phyloP scores from a whole-genome alignment of 2,329 filamentous ascomycete genomes.

The Pyricularia pennisetigena region DNA sequence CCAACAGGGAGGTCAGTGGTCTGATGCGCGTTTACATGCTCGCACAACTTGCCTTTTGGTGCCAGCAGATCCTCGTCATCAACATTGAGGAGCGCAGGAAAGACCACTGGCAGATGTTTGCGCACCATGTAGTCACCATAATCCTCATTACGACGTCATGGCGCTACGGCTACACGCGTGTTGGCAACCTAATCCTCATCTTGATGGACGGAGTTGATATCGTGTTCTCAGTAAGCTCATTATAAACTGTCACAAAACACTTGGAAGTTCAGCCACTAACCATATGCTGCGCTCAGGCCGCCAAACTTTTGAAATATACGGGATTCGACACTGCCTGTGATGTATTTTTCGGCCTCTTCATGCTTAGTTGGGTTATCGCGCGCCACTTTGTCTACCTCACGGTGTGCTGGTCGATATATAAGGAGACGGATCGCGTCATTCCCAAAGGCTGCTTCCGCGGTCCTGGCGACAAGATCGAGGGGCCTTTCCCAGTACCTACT shows the following conservation, averaged over 20 bases:
- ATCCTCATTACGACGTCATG: slow-evolving; percentile 74
- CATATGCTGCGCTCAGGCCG: slow-evolving; percentile 41
- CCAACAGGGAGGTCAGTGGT: slow-evolving; percentile 62
- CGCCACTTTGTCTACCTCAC: slow-evolving; percentile 73
- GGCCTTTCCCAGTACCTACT: slow-evolving; percentile 40
- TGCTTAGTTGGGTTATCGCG: slow-evolving; percentile 72
- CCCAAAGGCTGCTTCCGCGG: slow-evolving; percentile 63
- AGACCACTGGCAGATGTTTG: slow-evolving; percentile 93
- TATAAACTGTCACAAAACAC: slow-evolving; percentile 2
- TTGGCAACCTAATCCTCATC: slow-evolving; percentile 80
- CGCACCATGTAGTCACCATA: slow-evolving; percentile 86
- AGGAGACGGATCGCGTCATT: slow-evolving; percentile 50
- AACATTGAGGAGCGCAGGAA: slow-evolving; percentile 92
- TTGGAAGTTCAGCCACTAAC: slow-evolving; percentile 7
- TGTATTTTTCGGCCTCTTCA: slow-evolving; percentile 73
- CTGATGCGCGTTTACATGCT: slow-evolving; percentile 84
- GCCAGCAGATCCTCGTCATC: slow-evolving; percentile 89
- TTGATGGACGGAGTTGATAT: slow-evolving; percentile 93
- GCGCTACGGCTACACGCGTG: slow-evolving; percentile 74
- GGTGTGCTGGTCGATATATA: slow-evolving; percentile 75
- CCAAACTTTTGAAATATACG: slow-evolving; percentile 90
- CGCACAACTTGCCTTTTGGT: slow-evolving; percentile 82
- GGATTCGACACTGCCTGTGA: slow-evolving; percentile 71
- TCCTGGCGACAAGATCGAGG: slow-evolving; percentile 33
- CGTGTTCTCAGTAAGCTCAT: slow-evolving; percentile 62